Conservation (phyloP, 2,329 filamentous ascomycete genomes). For the Calonectria pteridis region DNA sequence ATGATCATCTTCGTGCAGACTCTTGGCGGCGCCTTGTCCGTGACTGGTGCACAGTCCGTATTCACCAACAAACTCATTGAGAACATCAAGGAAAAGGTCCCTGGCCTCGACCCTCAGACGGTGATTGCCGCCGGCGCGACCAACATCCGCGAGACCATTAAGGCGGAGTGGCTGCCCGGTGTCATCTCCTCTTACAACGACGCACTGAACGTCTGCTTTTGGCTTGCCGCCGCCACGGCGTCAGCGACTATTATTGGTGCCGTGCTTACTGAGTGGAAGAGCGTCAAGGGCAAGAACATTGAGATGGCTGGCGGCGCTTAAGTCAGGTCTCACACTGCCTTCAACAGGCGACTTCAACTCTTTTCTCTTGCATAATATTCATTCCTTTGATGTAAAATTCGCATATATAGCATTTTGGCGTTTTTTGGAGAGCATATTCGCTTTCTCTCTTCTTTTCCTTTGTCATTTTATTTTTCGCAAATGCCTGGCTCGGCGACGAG, state of each 20-base stretch:
- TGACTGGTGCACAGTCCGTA: conserved; percentile 62
- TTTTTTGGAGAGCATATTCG: neutral
- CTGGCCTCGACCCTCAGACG: conserved; percentile 47
- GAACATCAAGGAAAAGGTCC: conserved; percentile 52
- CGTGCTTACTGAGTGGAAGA: conserved; percentile 65
- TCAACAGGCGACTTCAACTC: neutral
- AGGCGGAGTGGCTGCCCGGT: conserved; percentile 45
- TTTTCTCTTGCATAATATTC: neutral
- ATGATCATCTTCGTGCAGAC: conserved; percentile 50
- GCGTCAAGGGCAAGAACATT: conserved; percentile 66
- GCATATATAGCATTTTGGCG: conserved; percentile 18
- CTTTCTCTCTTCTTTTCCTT: neutral
- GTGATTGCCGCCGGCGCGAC: conserved; percentile 55
- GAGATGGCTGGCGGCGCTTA: conserved; percentile 45
- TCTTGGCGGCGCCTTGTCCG: conserved; percentile 59
- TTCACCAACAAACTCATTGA: conserved; percentile 61
- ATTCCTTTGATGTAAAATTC: conserved; percentile 9
- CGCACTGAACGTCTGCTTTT: conserved; percentile 57
- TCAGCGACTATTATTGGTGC: conserved; percentile 58
- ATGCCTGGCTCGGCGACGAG: neutral
- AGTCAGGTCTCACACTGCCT: neutral
- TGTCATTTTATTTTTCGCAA: neutral
- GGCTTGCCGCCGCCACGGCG: conserved; percentile 58
- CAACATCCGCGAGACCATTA: conserved; percentile 47
- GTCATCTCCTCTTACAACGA: conserved; percentile 59